Base-by-base conservation (phyloP, 2,329 filamentous ascomycete genomes). In the Arachnomyces sp. region DNA sequence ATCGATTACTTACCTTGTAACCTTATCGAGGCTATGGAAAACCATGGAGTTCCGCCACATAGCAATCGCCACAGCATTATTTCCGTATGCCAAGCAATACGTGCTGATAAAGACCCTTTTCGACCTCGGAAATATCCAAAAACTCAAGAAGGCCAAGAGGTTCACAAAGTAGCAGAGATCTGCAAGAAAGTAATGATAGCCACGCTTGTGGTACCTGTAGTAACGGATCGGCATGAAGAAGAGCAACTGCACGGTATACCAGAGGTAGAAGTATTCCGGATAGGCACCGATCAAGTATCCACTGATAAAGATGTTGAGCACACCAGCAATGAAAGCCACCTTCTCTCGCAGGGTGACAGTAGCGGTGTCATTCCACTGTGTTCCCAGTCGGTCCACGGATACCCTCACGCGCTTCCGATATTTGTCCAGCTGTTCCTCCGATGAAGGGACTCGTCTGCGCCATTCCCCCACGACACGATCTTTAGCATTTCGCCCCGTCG, bases 21-120 rank as follows among this genome's bases (percentile, higher is more conserved):
- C 88, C 66, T 98, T 98, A 73, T 98, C 92, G 65, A 98, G 81
- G 58, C 87, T 94, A 71, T 98, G 92, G 63, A 98, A 98, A 34
- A 98, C 92, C 57, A 98, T 77, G 25, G 89, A 95, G 62, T 98
- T 98, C 48, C 92, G 81, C 92, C 92, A 98, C 89, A 98, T 92
- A 59, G 92, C 88, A 61, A 98, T 96, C 9, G 92, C 92, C 34
- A 95, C 81, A 14, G 92, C 92, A 59, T 98, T 98, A 66, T 98
- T 98, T 47, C 92, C 92, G 57, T 86, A 93, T 7, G 89, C 86
- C 28, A 98, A 72, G 56, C 92, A 96, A 63, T 89, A 98, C 1
- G 86, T 83, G 50, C 87, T 82, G 49, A 93, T 92, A 62, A 98
- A 89, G 12, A 98, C 75, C 33, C 90, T 81, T 63, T 94, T 95